phyloP scores from a whole-genome alignment of 768 basidiomycete species.

The Clitopilus passeckerianus region DNA sequence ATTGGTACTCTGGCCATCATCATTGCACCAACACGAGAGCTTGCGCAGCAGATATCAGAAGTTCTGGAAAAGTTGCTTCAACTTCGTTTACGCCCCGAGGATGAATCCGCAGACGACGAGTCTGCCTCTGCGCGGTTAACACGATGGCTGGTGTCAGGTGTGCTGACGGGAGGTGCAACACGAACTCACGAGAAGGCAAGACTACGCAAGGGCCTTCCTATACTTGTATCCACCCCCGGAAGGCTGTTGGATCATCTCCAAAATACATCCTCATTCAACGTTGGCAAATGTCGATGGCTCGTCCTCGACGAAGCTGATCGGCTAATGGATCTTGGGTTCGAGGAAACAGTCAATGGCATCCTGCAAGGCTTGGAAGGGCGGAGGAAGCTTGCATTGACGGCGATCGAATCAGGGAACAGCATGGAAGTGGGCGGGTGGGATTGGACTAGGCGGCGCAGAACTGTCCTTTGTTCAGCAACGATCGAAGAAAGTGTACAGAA shows the following conservation, averaged over 20 bases:
- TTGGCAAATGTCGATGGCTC: constrained; percentile 93
- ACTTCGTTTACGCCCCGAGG: constrained; percentile 62
- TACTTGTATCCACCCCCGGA: constrained; percentile 94
- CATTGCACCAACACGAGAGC: constrained; percentile 91
- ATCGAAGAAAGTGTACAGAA: constrained; percentile 94
- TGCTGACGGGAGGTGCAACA: constrained; percentile 92
- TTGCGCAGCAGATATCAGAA: constrained; percentile 95
- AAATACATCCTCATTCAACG: constrained; percentile 88
- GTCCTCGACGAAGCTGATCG: constrained; percentile 97
- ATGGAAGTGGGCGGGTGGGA: constrained; percentile 83
- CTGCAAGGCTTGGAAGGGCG: constrained; percentile 83
- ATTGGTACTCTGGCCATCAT: constrained; percentile 94
- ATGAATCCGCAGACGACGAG: constrained; percentile 44
- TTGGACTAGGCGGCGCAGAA: constrained; percentile 72
- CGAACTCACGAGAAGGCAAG: constrained; percentile 94
- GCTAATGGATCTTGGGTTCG: constrained; percentile 97
- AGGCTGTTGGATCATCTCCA: constrained; percentile 94
- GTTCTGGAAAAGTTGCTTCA: constrained; percentile 82
- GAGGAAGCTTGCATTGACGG: constrained; percentile 65
- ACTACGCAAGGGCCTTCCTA: constrained; percentile 90
- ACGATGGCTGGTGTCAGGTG: constrained; percentile 90
- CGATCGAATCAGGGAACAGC: constrained; percentile 59
- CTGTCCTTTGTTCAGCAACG: constrained; percentile 94
- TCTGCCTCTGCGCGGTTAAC: constrained; percentile 48
- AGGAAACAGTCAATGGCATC: constrained; percentile 91